Evolutionary conservation across 305 asterid species (phyloP).

Genomic region (Nicotiana rustica): DNA sequence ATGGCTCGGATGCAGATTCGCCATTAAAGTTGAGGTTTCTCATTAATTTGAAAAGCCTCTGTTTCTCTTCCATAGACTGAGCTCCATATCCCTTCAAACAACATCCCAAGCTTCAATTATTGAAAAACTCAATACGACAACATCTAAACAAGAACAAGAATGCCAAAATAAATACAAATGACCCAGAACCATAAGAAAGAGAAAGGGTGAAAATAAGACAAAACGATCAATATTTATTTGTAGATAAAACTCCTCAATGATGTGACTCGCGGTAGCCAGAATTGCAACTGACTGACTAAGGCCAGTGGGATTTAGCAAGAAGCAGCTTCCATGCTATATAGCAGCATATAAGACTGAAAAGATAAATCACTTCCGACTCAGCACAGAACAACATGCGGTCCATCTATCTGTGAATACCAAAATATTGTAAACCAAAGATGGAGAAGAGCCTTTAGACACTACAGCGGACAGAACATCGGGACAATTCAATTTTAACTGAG

Average conservation of each 20-base stretch:
- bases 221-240: neutral
- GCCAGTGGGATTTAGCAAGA: neutral
- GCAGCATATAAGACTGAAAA: neutral
- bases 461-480: neutral
- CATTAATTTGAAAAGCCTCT: slow-evolving; percentile 93
- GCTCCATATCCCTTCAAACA: slow-evolving; percentile 91
- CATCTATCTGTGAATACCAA: neutral
- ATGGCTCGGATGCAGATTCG: slow-evolving; percentile 86
- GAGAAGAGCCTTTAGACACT: neutral
- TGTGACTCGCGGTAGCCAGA: neutral
- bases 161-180: neutral
- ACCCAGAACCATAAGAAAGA: slow-evolving; percentile 6
- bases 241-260: neutral
- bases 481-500: neutral
- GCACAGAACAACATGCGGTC: neutral
- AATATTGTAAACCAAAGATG: neutral
- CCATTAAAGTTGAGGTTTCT: slow-evolving; percentile 93
- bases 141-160: slow-evolving; percentile 14
- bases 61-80: slow-evolving; percentile 98
- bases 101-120: slow-evolving; percentile 48
- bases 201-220: neutral
- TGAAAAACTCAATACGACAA: slow-evolving; percentile 30
- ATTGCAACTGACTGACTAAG: neutral
- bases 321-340: neutral
- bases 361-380: neutral